Conservation (phyloP, 805 yeast species). For the Saccharomycopsis vini region DNA sequence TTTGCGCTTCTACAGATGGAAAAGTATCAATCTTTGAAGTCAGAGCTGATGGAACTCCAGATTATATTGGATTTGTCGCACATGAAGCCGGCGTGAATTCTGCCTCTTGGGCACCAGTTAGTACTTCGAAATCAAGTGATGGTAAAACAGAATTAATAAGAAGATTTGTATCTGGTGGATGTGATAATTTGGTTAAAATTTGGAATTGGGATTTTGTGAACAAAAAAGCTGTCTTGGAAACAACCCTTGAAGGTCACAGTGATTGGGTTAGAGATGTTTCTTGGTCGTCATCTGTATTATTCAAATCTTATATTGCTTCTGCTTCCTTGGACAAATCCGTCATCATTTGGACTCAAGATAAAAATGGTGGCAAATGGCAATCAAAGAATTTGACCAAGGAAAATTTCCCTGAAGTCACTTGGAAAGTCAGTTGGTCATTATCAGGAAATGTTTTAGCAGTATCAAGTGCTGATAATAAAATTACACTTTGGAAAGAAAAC, state of each 20-base stretch:
- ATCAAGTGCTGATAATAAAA: constrained; percentile 92
- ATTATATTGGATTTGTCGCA: constrained; percentile 51
- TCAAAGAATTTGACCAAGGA: constrained; percentile 66
- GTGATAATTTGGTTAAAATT: constrained; percentile 86
- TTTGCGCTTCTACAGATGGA: constrained; percentile 92
- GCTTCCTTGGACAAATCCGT: constrained; percentile 97
- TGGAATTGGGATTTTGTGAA: constrained; percentile 63
- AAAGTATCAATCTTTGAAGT: constrained; percentile 84
- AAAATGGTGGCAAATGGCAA: constrained; percentile 62
- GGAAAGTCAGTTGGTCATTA: constrained; percentile 97
- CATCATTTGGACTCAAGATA: constrained; percentile 87
- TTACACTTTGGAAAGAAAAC: constrained; percentile 94
- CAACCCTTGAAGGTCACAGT: constrained; percentile 75
- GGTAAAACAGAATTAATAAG: constrained; percentile 39
- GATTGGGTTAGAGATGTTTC: constrained; percentile 99
- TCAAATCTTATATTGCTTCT: constrained; percentile 85
- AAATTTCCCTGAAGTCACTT: constrained; percentile 90
- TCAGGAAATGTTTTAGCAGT: constrained; percentile 94
- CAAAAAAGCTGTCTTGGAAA: constrained; percentile 61
- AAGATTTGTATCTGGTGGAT: constrained; percentile 88
- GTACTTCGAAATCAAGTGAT: constrained; percentile 22
- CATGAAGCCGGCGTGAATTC: constrained; percentile 92
- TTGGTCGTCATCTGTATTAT: constrained; percentile 89
- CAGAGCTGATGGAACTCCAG: constrained; percentile 75
- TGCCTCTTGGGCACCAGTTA: constrained; percentile 87